phyloP scores from a whole-genome alignment of 768 basidiomycete genomes.

The Rickenella mellea region DNA sequence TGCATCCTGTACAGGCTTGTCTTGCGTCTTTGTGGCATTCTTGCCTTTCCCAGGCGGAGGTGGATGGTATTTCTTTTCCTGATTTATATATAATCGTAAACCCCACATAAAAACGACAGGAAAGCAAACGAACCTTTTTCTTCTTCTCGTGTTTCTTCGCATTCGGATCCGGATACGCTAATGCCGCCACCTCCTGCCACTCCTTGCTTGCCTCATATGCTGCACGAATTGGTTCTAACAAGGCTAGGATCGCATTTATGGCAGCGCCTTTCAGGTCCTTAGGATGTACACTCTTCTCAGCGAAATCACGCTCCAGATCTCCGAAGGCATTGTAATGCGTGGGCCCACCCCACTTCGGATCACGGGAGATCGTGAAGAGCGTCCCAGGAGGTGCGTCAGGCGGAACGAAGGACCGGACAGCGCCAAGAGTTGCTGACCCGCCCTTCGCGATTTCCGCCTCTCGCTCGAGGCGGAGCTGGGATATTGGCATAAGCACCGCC shows the following conservation, averaged over 20 bases:
- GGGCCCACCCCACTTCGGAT: conserved; percentile 66
- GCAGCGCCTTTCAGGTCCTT: conserved; percentile 82
- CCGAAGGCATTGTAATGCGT: conserved; percentile 64
- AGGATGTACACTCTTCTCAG: conserved; percentile 71
- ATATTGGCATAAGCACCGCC: conserved; percentile 84
- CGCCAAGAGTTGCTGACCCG: conserved; percentile 36
- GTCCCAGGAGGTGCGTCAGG: conserved; percentile 72
- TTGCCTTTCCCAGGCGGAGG: conserved; percentile 76
- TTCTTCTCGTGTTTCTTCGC: conserved; percentile 50
- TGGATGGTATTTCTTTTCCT: conserved; percentile 79
- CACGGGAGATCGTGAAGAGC: conserved; percentile 69
- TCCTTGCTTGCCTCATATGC: conserved; percentile 70
- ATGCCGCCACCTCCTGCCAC: conserved; percentile 66
- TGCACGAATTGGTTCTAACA: conserved; percentile 75
- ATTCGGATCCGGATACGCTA: conserved; percentile 79
- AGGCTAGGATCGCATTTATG: conserved; percentile 55
- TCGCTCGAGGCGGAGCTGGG: conserved; percentile 60
- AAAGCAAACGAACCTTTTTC: conserved; percentile 36
- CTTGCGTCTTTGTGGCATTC: conserved; percentile 27
- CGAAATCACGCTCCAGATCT: conserved; percentile 66
- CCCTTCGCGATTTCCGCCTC: conserved; percentile 26
- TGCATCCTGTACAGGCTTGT: background rate
- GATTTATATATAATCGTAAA: background rate
- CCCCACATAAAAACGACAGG: background rate
- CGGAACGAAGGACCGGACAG: conserved; percentile 53